Conservation (phyloP, 306 rosid genomes). For the Sphenostylis stenocarpa region DNA sequence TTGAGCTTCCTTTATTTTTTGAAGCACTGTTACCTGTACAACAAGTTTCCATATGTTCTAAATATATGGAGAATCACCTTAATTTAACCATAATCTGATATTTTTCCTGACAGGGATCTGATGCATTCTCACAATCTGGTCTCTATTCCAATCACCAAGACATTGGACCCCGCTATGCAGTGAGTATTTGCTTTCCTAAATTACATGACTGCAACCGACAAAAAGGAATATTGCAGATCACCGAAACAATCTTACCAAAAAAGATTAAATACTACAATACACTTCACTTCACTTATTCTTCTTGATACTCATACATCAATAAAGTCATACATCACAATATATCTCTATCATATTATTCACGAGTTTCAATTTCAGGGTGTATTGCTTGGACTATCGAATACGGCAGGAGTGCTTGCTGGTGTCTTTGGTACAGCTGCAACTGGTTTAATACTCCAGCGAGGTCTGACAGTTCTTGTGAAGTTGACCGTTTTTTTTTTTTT, state of each 20-base stretch:
- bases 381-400: constrained; percentile 6
- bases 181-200: constrained; percentile 2
- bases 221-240: not conserved
- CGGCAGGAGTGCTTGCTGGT: constrained; percentile 10
- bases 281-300: not conserved
- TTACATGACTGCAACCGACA: not conserved
- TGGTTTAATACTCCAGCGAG: constrained; percentile 1
- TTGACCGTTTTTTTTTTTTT: not conserved
- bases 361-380: not conserved
- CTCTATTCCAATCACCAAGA: constrained; percentile 81
- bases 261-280: not conserved
- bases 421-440: constrained; percentile 9
- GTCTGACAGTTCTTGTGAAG: not conserved
- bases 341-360: not conserved
- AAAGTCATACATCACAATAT: not conserved
- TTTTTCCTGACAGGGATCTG: constrained; percentile 62
- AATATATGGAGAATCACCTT: not conserved
- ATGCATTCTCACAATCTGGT: constrained; percentile 80
- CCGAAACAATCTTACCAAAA: not conserved
- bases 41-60: not conserved
- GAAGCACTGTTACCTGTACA: not conserved
- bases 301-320: too few species aligned
- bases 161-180: constrained; percentile 65
- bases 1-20: not conserved
- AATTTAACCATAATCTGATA: not conserved